Conservation (phyloP, 495 filamentous ascomycete genomes). For the Penicillium lagena region DNA sequence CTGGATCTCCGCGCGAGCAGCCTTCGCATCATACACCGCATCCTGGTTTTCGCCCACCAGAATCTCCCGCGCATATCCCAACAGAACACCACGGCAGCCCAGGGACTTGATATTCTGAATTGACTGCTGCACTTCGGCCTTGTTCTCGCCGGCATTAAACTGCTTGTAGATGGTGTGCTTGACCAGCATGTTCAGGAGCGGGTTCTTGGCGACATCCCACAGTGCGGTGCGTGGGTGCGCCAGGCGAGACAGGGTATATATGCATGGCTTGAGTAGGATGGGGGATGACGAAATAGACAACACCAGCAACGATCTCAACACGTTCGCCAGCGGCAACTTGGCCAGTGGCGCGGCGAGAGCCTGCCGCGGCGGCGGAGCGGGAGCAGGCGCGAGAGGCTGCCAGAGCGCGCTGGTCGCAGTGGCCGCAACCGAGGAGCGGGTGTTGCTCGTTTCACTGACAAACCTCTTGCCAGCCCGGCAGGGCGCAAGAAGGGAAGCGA, state of each 20-base stretch:
- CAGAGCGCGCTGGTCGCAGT: conserved; percentile 18
- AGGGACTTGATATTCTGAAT: conserved; percentile 37
- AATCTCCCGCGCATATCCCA: conserved; percentile 44
- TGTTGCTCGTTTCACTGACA: conserved; percentile 34
- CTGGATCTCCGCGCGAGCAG: conserved; percentile 52
- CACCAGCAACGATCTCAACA: conserved; percentile 74
- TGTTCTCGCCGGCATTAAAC: conserved; percentile 46
- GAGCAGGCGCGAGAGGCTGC: conserved; percentile 5
- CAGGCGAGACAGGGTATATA: conserved; percentile 61
- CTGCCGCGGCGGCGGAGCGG: conserved; percentile 13
- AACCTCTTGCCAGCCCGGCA: conserved; percentile 12
- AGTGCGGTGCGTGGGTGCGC: conserved; percentile 58
- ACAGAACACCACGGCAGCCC: conserved; percentile 40
- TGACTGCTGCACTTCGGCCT: conserved; percentile 35
- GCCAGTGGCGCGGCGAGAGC: conserved; percentile 49
- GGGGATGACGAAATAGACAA: conserved; percentile 75
- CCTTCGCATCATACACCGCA: conserved; percentile 25
- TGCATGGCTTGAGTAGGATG: conserved; percentile 62
- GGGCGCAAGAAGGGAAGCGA: conserved; percentile 14
- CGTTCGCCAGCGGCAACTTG: conserved; percentile 62
- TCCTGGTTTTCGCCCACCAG: conserved; percentile 32
- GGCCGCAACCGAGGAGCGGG: conserved; percentile 28
- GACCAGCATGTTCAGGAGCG: conserved; percentile 34
- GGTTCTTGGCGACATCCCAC: conserved; percentile 41
- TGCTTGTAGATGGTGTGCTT: conserved; percentile 47